phyloP scores from a whole-genome alignment of 2,329 filamentous ascomycete species.

The Aspergillus ruber region DNA sequence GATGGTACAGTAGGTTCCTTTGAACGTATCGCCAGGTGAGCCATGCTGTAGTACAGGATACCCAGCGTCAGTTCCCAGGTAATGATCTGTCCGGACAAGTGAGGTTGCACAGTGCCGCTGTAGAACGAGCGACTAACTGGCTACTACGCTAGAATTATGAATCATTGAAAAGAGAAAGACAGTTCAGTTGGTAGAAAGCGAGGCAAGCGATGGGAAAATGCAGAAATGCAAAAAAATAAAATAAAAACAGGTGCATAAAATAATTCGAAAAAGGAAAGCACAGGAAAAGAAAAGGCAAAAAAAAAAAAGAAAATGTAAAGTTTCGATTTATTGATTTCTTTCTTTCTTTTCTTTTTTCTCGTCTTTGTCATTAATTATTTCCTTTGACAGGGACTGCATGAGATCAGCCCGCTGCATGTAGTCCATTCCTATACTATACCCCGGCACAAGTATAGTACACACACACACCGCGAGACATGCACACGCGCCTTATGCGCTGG shows the following conservation, averaged over 20 bases:
- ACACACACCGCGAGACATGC: background rate
- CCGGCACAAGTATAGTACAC: background rate
- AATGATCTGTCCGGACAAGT: slow-evolving; percentile 20
- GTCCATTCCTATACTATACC: background rate
- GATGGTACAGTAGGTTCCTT: slow-evolving; percentile 7
- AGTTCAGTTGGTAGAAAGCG: background rate
- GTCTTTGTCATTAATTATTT: slow-evolving; percentile 11
- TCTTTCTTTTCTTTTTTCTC: slow-evolving; percentile 3
- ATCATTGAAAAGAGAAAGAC: background rate
- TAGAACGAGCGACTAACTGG: slow-evolving; percentile 9
- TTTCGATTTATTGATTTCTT: background rate
- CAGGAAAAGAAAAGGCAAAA: background rate
- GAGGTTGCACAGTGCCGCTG: slow-evolving; percentile 27
- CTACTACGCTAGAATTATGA: background rate
- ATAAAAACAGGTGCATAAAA: background rate
- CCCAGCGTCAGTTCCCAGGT: slow-evolving; percentile 15
- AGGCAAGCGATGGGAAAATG: slow-evolving; percentile 2
- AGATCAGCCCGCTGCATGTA: slow-evolving; percentile 19
- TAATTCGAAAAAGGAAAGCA: background rate
- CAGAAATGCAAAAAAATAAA: slow-evolving; percentile 1
- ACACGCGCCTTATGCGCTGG: slow-evolving; percentile 6
- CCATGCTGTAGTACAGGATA: slow-evolving; percentile 24
- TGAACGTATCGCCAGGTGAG: slow-evolving; percentile 8
- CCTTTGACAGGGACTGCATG: slow-evolving; percentile 10
- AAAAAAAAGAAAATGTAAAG: background rate